Base-by-base conservation (phyloP, 139 green algal genomes). In the Tetradesmus obliquus region DNA sequence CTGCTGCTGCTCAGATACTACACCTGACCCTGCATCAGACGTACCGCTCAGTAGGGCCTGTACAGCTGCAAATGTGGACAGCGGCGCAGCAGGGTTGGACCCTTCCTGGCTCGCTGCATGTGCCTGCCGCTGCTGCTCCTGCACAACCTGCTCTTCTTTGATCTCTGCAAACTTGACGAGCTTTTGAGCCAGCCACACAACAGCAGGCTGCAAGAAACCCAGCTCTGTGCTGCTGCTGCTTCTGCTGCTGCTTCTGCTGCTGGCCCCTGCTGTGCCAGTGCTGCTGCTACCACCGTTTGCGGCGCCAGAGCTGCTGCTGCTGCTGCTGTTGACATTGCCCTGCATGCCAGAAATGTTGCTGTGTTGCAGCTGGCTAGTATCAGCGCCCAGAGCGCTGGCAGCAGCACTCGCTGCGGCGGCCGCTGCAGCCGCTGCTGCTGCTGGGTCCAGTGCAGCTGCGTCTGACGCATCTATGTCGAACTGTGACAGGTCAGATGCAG, bases 51-150 rank as follows among this genome's bases (percentile, higher is more conserved):
- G 71, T 17, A 90, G 20, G 1, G 86, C 86, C 53, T 90, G 86
- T 19, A 90, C 69, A 72, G 86, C 86, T n/a, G 69, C 86, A 84
- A 84, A 90, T 7, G 86, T 90, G n/a, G 86, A 83, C 69, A 90
- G 86, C 1, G 86, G 86, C 3, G 86, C 86, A 72, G 71, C 69
- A 53, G 51, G 51, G 15, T 90, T 45, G 55, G 8, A 76, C 15
- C 66, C 66, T 76, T 76, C 66, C 53, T 71, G 84, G 76, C n/a
- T 55, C 24, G 86, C 71, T 57, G 86, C 86, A 24, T 76, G 66
- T 74, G 69, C 60, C 17, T 82, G 66, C 86, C 79, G 71, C 86
- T 90, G 86, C 86, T 71, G 71, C 69, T 83, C 32, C 71, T 90
- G 51, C 0, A 81, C 55, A 51, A 84, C 60, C 20, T 90, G 71